Evolutionary conservation across 768 basidiomycete genomes (phyloP), one percentile per base, ranked within the genome.

Genomic region (Pilatotrama ljubarskyi): DNA sequence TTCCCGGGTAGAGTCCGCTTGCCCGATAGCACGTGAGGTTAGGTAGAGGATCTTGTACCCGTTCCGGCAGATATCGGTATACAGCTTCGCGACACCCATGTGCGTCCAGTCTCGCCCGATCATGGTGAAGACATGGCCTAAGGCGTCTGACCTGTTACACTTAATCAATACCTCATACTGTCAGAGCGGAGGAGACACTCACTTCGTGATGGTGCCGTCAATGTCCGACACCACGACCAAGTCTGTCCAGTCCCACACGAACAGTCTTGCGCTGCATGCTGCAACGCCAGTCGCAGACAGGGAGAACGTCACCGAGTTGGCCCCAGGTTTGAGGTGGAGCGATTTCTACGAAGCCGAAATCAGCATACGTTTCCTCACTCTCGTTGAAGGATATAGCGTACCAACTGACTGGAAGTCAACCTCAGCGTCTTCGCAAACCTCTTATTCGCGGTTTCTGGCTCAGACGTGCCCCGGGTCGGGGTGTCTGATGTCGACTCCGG

Each of bases 201-300:
- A 96, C 94, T 98, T 98, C 9, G 97, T 99, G 70, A 99, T 99
- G 1, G 96, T 99, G 6, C 97, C 97, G 69, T 99, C 97, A 61
- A 99, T 98, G 69, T 99, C 97, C 41, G 95, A 97, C 40, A 99
- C 86, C 24, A 99, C 91, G 20, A 99, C 84, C 2, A 82, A 81
- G 68, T 97, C 95, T 2, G 86, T 87, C n/a, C 87, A 84, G 58
- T 98, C 92, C 95, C 95, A 98, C 22, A 98, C 80, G 66, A 99
- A 99, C 61, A 99, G 91, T 5, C 94, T 82, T 18, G 97, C 93
- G 2, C 94, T 87, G 59, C 95, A 96, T 3, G 90, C 92, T 1
- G 91, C 83, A 1, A 80, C 82, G 5, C 92, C 91, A 1, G 91
- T 86, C 3, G 90, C 82, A 13, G 92, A 91, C 40, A 98, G 83